These are phyloP conservation scores for Diutina pseudorugosa DNA, from an alignment of 1,139 yeast species.

Conservation along the genomic window DNA sequence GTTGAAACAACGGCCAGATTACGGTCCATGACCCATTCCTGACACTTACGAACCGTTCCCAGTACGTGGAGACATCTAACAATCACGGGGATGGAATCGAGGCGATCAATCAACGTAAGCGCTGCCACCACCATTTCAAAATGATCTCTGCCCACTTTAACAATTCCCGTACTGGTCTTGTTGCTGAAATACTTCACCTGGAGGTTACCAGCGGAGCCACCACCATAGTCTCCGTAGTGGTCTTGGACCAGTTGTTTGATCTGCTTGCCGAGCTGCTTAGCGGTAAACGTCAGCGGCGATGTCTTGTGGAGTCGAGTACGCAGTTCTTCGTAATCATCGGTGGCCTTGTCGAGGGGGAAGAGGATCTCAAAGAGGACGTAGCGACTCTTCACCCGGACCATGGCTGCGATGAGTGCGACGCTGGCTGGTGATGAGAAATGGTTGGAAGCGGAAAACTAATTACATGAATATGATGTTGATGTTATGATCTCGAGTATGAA, in stretches of 20 bases:
- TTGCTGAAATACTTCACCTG: slow-evolving; percentile 70
- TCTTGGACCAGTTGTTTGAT: slow-evolving; percentile 42
- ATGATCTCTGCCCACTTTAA: slow-evolving; percentile 63
- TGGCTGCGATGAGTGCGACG: slow-evolving; percentile 12
- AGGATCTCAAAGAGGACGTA: slow-evolving; percentile 72
- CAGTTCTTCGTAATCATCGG: slow-evolving; percentile 13
- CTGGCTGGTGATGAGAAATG: no score
- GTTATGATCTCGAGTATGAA: no score
- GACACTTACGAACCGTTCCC: slow-evolving; percentile 84
- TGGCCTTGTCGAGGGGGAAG: slow-evolving; percentile 35
- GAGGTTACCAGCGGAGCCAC: slow-evolving; percentile 55
- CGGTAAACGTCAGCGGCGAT: slow-evolving; percentile 32
- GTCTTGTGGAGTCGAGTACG: slow-evolving; percentile 36
- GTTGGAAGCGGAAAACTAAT: no score
- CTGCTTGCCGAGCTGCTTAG: slow-evolving; percentile 36
- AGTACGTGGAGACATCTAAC: slow-evolving; percentile 60
- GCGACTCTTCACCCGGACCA: slow-evolving; percentile 85
- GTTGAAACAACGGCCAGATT: slow-evolving; percentile 11
- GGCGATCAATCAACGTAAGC: slow-evolving; percentile 43
- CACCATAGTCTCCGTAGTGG: slow-evolving; percentile 70
- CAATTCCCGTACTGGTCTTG: slow-evolving; percentile 73
- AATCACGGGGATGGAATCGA: slow-evolving; percentile 43
- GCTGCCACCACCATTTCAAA: slow-evolving; percentile 58
- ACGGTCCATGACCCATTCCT: slow-evolving; percentile 45
- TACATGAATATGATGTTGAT: no score